A percentile compares a stretch with the other conserved stretches of the same genome.
These are phyloP conservation scores for Laguncularia racemosa DNA, from an alignment of 345 rosid genomes.

Conservation along the genomic window DNA sequence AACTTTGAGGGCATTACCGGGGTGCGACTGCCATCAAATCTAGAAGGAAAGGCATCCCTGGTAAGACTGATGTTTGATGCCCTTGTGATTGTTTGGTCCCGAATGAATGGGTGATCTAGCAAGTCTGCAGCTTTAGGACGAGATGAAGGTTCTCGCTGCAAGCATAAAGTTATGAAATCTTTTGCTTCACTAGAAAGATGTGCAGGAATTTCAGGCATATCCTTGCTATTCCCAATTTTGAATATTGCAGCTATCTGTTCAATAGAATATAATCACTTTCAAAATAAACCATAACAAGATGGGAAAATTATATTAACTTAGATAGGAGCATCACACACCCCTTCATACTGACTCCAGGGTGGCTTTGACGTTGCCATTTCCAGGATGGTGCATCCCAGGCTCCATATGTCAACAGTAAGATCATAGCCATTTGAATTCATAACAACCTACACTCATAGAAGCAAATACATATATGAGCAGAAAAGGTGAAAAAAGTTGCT, in stretches of 20 bases:
- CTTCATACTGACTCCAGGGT: slow-evolving; percentile 94
- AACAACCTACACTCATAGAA: slow-evolving; percentile 51
- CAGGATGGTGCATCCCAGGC: slow-evolving; percentile 95
- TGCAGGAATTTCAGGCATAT: slow-evolving; percentile 84
- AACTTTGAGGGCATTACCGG: slow-evolving; percentile 35
- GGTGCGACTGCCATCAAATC: slow-evolving; percentile 64
- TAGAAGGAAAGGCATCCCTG: slow-evolving; percentile 43
- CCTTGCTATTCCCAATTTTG: slow-evolving; percentile 95
- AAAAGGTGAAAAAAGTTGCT: background rate
- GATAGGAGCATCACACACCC: slow-evolving; percentile 40
- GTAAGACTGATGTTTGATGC: slow-evolving; percentile 36
- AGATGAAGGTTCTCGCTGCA: slow-evolving; percentile 76
- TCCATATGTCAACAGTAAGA: slow-evolving; percentile 89
- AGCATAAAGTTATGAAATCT: slow-evolving; percentile 62
- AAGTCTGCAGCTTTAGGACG: slow-evolving; percentile 80
- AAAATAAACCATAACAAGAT: too few species aligned
- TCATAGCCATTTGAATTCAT: slow-evolving; percentile 87
- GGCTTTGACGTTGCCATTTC: slow-evolving; percentile 98
- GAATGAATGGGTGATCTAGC: slow-evolving; percentile 72
- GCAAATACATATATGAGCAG: slow-evolving; percentile 1
- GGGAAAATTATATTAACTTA: too few species aligned
- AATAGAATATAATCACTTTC: background rate
- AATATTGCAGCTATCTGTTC: slow-evolving; percentile 95
- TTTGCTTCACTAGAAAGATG: slow-evolving; percentile 84
- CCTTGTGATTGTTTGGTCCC: slow-evolving; percentile 50